Evolutionary conservation across 306 rosid species (phyloP).

Genomic region (Glycine latifolia): DNA sequence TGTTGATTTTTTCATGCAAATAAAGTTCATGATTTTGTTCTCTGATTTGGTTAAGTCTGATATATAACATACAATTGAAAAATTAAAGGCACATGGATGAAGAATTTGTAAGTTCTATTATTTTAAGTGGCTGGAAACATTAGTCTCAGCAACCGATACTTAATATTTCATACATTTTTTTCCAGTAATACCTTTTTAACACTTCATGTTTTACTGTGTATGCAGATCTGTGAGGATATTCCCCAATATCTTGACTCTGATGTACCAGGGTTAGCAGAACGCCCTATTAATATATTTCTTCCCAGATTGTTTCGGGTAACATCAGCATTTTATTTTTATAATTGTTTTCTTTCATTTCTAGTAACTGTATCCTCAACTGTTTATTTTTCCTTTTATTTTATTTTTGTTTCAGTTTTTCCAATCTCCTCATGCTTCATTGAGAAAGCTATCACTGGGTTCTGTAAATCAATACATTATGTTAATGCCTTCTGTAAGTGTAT

Average conservation of each 20-base stretch:
- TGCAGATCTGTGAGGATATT: constrained; percentile 95
- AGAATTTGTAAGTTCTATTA: constrained; percentile 21
- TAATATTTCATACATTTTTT: constrained; percentile 20
- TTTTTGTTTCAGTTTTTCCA: constrained; percentile 78
- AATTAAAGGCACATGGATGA: background rate
- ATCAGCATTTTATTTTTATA: constrained; percentile 20
- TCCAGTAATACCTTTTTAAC: constrained; percentile 27
- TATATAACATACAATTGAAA: constrained; percentile 16
- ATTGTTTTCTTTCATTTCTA: constrained; percentile 13
- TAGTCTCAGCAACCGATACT: constrained; percentile 30
- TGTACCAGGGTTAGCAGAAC: constrained; percentile 93
- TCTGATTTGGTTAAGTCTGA: constrained; percentile 30
- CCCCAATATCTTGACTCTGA: constrained; percentile 96
- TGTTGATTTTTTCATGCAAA: background rate
- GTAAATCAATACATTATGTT: constrained; percentile 93
- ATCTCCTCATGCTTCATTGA: constrained; percentile 85
- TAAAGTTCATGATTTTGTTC: constrained; percentile 19
- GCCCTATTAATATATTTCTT: constrained; percentile 87
- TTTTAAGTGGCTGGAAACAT: constrained; percentile 3
- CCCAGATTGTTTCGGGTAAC: constrained; percentile 87
- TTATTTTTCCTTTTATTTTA: background rate
- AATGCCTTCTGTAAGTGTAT: constrained; percentile 91
- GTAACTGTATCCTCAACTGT: constrained; percentile 19
- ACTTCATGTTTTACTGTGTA: background rate
- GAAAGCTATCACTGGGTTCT: constrained; percentile 93